Percentiles rank a stretch among this genome's conserved stretches.
Evolutionary conservation across 805 yeast species (phyloP).

Genomic region (Saccharomycopsis sp.): DNA sequence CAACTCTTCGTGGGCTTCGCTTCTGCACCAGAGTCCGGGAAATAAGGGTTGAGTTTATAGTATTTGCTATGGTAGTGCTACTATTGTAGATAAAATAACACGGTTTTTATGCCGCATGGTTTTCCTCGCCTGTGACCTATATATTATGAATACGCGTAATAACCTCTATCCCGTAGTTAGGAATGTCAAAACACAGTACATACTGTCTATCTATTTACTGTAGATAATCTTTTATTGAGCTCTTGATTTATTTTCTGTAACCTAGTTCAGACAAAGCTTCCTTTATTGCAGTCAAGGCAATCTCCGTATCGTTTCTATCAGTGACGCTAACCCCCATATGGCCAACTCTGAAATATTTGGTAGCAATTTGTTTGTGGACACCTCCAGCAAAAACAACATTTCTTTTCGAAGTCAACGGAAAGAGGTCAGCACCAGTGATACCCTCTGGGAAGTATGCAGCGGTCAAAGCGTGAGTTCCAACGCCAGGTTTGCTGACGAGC

Average conservation of each 20-base stretch:
- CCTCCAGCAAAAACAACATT: constrained; percentile 87
- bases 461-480: constrained; percentile 83
- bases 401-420: constrained; percentile 47
- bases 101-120: too few relatives aligned
- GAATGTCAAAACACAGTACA: too few relatives aligned
- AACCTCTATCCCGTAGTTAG: too few relatives aligned
- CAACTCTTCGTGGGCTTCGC: too few relatives aligned
- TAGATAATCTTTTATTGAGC: too few relatives aligned
- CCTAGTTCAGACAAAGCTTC: constrained; percentile 36
- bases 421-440: constrained; percentile 59
- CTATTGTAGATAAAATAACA: too few relatives aligned
- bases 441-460: constrained; percentile 80
- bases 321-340: constrained; percentile 88
- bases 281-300: constrained; percentile 41
- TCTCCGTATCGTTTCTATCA: constrained; percentile 51
- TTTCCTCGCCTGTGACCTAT: too few relatives aligned
- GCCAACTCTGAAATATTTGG: constrained; percentile 86
- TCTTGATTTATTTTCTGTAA: constrained; percentile 23
- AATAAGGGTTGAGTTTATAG: too few relatives aligned
- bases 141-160: too few relatives aligned
- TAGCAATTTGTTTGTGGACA: constrained; percentile 70
- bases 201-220: too few relatives aligned
- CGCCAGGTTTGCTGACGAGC: constrained; percentile 54
- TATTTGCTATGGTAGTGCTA: too few relatives aligned
- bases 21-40: too few relatives aligned